phyloP scores from a whole-genome alignment of 2,329 filamentous ascomycete genomes.

The Macroventuria anomochaeta region DNA sequence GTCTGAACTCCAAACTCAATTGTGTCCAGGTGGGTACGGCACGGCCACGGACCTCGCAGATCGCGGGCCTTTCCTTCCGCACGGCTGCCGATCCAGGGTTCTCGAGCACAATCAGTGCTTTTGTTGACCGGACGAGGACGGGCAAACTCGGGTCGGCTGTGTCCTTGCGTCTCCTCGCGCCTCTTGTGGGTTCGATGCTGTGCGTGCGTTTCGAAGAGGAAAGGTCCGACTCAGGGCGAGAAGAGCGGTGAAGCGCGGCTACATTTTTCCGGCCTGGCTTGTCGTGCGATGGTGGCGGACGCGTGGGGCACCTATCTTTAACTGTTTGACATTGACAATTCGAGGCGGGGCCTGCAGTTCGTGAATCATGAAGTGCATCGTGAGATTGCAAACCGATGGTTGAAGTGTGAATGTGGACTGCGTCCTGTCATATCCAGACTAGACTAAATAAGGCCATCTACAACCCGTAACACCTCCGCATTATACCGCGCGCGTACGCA shows the following conservation, averaged over 20 bases:
- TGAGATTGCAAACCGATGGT: conserved; percentile 10
- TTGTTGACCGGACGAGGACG: conserved; percentile 11
- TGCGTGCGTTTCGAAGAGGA: conserved; percentile 6
- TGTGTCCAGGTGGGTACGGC: conserved; percentile 4
- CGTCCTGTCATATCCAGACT: conserved; percentile 15
- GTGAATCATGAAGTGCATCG: conserved; percentile 17
- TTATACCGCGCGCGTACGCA: conserved; percentile 1
- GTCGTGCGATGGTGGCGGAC: conserved; percentile 13
- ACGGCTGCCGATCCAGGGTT: conserved; percentile 9
- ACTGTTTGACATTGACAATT: conserved; percentile 12
- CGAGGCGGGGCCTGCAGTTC: conserved; percentile 11
- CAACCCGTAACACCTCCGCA: conserved; percentile 5
- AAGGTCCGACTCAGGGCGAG: conserved; percentile 8
- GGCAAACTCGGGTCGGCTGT: conserved; percentile 12
- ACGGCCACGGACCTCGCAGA: conserved; percentile 5
- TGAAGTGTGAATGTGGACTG: conserved; percentile 20
- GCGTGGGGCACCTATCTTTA: conserved; percentile 12
- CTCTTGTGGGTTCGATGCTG: conserved; percentile 2
- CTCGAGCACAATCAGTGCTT: neutral
- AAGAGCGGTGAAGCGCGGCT: conserved; percentile 19
- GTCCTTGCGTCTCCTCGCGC: neutral
- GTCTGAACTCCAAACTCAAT: conserved; percentile 6
- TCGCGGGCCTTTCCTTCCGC: conserved; percentile 14
- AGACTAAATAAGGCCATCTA: conserved; percentile 7
- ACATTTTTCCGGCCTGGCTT: conserved; percentile 5